A percentile compares a stretch with the other conserved stretches of the same genome.
Evolutionary conservation across 2,329 filamentous ascomycete species (phyloP).

Genomic region (Cordyceps cateniannulata): DNA sequence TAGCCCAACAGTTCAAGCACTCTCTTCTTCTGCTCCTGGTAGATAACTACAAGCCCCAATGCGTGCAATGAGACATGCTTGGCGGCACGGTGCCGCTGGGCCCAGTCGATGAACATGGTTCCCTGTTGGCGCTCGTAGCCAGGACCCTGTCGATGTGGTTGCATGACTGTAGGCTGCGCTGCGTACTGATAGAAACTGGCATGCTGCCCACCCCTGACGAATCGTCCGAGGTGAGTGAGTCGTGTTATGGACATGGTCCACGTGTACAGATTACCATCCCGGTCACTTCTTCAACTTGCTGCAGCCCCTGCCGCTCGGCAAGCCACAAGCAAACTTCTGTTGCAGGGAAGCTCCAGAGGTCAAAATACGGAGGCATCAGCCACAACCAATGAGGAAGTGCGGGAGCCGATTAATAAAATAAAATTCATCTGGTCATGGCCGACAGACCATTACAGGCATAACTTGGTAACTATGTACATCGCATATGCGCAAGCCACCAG

Average conservation of each 20-base stretch:
- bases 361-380: too few relatives aligned
- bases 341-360: neutral
- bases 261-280: constrained; percentile 3
- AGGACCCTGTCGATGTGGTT: neutral
- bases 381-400: too few relatives aligned
- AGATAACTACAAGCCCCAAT: neutral
- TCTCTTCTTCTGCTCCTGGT: too few relatives aligned
- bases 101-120: neutral
- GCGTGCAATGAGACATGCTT: neutral
- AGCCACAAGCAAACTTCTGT: neutral
- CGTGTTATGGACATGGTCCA: neutral
- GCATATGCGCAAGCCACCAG: neutral
- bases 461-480: too few relatives aligned
- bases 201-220: neutral
- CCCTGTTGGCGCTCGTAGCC: neutral
- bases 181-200: neutral
- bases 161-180: too few relatives aligned
- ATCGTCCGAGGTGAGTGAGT: neutral
- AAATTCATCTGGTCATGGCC: too few relatives aligned
- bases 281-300: neutral
- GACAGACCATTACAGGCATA: too few relatives aligned
- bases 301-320: neutral
- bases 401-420: too few relatives aligned
- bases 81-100: neutral
- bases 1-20: neutral